These are phyloP conservation scores for Podospora appendiculata DNA, from an alignment of 495 filamentous ascomycete genomes.

Conservation along the genomic window DNA sequence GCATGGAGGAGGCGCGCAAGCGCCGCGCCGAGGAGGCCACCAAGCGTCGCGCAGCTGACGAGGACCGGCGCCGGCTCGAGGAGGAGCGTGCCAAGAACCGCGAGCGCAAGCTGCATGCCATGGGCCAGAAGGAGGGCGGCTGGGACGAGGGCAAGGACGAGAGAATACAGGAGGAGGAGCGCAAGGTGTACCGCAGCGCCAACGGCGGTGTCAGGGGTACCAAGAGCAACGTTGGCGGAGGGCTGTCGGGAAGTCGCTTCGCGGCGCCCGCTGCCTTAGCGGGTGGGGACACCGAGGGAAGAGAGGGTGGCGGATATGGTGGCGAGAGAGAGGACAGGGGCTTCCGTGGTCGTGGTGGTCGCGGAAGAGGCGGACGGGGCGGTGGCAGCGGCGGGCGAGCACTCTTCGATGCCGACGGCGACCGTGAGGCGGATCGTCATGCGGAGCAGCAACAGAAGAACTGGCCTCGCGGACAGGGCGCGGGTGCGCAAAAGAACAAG, in stretches of 20 bases:
- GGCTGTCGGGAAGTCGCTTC: slow-evolving; percentile 27
- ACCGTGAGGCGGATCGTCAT: slow-evolving; percentile 1
- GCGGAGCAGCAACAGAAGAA: too few species aligned
- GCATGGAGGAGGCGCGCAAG: slow-evolving; percentile 41
- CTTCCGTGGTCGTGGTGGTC: slow-evolving; percentile 10
- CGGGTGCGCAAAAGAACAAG: background rate
- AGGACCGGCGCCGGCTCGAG: slow-evolving; percentile 37
- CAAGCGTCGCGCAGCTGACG: slow-evolving; percentile 28
- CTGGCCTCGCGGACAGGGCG: too few species aligned
- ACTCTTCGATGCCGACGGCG: slow-evolving; percentile 11
- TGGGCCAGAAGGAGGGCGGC: slow-evolving; percentile 35
- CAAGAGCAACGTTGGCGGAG: slow-evolving; percentile 1
- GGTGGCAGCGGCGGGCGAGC: slow-evolving; percentile 4
- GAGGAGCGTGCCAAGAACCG: slow-evolving; percentile 41
- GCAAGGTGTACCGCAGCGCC: slow-evolving; percentile 29
- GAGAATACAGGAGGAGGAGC: slow-evolving; percentile 21
- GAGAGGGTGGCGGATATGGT: slow-evolving; percentile 13
- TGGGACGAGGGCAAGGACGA: slow-evolving; percentile 41
- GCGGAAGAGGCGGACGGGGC: slow-evolving; percentile 12
- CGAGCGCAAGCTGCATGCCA: slow-evolving; percentile 39
- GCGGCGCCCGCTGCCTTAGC: slow-evolving; percentile 18
- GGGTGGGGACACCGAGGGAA: slow-evolving; percentile 17
- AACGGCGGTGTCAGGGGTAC: slow-evolving; percentile 35
- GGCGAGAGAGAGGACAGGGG: slow-evolving; percentile 4
- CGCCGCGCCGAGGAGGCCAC: slow-evolving; percentile 37